Conservation (phyloP, 306 rosid species). For the Vachellia pachyceras region DNA sequence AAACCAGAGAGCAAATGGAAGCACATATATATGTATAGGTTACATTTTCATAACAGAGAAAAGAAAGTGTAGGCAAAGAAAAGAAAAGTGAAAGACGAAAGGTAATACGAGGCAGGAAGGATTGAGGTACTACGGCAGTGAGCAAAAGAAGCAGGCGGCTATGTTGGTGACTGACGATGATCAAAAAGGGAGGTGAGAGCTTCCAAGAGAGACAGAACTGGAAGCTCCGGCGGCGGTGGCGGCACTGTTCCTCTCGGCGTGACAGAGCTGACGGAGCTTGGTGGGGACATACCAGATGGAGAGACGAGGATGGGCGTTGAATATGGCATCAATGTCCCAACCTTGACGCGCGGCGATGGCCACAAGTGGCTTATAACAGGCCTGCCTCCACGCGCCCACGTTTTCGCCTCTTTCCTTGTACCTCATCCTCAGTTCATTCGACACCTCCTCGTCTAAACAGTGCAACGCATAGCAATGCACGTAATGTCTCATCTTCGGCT, state of each 20-base stretch:
- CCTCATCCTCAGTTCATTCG: slow-evolving; percentile 67
- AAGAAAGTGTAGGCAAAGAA: too few species aligned
- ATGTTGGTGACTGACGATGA: background rate
- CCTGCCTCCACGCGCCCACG: slow-evolving; percentile 91
- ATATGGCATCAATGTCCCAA: slow-evolving; percentile 95
- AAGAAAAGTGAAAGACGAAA: background rate
- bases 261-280: slow-evolving; percentile 94
- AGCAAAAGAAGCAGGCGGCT: background rate
- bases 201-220: slow-evolving; percentile 54
- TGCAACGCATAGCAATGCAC: slow-evolving; percentile 95
- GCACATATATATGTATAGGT: background rate
- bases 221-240: slow-evolving; percentile 50
- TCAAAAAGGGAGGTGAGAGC: slow-evolving; percentile 52
- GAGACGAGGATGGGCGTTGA: slow-evolving; percentile 80
- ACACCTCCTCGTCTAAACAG: slow-evolving; percentile 77
- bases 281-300: slow-evolving; percentile 95
- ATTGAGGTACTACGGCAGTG: background rate
- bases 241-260: slow-evolving; percentile 68
- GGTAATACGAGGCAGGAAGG: background rate
- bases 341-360: slow-evolving; percentile 77
- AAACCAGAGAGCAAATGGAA: background rate
- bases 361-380: slow-evolving; percentile 85
- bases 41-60: background rate
- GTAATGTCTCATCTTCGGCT: slow-evolving; percentile 98
- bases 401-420: slow-evolving; percentile 86